Base-by-base conservation (phyloP, 2,329 filamentous ascomycete species). In the Hypocrella siamensis region DNA sequence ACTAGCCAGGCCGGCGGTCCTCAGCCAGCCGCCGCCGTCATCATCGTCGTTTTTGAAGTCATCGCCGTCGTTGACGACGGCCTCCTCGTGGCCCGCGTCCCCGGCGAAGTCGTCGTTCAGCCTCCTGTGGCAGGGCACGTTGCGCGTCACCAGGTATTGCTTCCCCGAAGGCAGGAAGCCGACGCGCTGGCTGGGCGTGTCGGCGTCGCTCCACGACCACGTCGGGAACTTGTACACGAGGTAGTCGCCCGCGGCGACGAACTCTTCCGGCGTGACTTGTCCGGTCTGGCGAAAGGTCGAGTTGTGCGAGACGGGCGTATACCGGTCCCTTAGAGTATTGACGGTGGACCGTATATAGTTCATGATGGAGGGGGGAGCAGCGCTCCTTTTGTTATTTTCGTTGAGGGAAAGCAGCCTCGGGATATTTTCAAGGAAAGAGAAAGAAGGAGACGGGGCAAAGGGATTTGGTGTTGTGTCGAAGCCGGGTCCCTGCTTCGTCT, bases 201-300 rank as follows among this genome's bases (percentile, higher is more conserved):
- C 81, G 42, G 88, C 86, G 46, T 90, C 83, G 42, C 80, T 76
- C 90, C 90, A 98, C 31, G 83, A 80, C 90, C 90, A 98, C 36
- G 88, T 93, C 7, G 88, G 90, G 60, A 98, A 98, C 64, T 94
- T 96, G 75, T 92, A 93, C 49, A 93, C 86, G 24, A 98, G 75
- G 54, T 96, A 98, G 62, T 98, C 90, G 46, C 90, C 90, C 4
- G 90, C 90, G 4, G 81, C 79, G 31, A 94, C 68, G 56, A 98
- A 98, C 66, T 98, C 90, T 50, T 94, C 88, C 14, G 88, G 88
- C 0, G 88, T 96, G 58, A 98, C 90, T 61, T 96, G 82, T 42
- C 90, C 90, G 4, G 86, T 93, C 46, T 74, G 70, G 46, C 88
- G 82, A 60, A 98, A 98, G 41, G 83, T 96, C 4, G 88, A 96